Conservation (phyloP, 352 stramenopile genomes). For the Globisporangium splendens region DNA sequence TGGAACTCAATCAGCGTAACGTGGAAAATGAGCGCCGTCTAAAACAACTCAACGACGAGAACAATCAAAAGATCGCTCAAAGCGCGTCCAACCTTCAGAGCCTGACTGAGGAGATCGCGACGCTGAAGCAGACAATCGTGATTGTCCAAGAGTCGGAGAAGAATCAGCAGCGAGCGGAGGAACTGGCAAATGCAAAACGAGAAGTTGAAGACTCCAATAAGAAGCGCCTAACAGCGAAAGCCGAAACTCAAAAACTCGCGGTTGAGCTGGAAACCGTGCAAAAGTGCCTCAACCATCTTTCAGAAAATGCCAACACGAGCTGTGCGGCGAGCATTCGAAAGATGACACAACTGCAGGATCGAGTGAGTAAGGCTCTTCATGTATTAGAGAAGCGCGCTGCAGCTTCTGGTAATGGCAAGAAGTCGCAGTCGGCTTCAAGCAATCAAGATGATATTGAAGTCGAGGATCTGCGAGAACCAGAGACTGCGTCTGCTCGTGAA, state of each 20-base stretch:
- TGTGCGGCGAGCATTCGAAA: constrained; percentile 59
- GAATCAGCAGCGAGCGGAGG: constrained; percentile 63
- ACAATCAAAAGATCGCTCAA: constrained; percentile 41
- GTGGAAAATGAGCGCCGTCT: constrained; percentile 63
- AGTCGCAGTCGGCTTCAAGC: constrained; percentile 12
- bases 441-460: constrained; percentile 37
- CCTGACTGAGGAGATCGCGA: constrained; percentile 55
- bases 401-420: constrained; percentile 18
- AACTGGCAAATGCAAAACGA: constrained; percentile 58
- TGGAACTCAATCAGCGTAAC: constrained; percentile 76
- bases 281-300: constrained; percentile 53
- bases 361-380: constrained; percentile 64
- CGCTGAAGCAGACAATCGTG: constrained; percentile 51
- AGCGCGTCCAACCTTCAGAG: constrained; percentile 39
- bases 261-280: constrained; percentile 70
- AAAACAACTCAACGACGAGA: constrained; percentile 61
- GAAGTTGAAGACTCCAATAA: constrained; percentile 82
- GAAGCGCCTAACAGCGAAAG: constrained; percentile 75
- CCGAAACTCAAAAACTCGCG: constrained; percentile 76
- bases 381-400: constrained; percentile 60
- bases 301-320: constrained; percentile 46
- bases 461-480: constrained; percentile 46
- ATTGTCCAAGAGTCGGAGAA: constrained; percentile 69
- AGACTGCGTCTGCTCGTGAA: constrained; percentile 27
- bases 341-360: constrained; percentile 54